Evolutionary conservation across 345 rosid genomes (phyloP), one percentile per base, ranked within the genome.

Genomic region (Turritis glabra): DNA sequence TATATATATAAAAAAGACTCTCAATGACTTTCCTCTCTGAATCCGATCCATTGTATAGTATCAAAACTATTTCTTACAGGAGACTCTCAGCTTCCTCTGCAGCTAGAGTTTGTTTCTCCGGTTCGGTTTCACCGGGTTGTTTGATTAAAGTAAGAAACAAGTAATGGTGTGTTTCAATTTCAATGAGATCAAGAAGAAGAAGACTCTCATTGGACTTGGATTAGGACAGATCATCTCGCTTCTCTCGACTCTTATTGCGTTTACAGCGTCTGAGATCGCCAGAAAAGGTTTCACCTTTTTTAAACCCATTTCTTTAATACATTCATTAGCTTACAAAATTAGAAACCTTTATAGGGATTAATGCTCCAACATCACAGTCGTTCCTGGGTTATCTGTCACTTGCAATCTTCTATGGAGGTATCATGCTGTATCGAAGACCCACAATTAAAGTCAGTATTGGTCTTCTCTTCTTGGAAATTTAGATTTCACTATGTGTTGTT

Each of bases 141-240:
- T 22, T 51, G 29, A 17, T 8, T 7, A 10, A 67, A 47, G 69
- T 12, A 47, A 23, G 66, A 14, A 41, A 22, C 19, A 25, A 65
- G 25, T 11, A 23, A 89, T 72, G 83, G 3, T 64, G 57, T 19
- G 50, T 67, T 48, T 75, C 26, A 77, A 2, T 58, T 84, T 75
- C n/a, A 80, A 75, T 21, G 80, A 85, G 56, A 81, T 84, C 40
- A 82, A 81, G 70, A 83, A 80, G 1, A 84, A 80, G 80, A 89
- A 84, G 77, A 91, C 84, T 32, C 66, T 87, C 69, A 46, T 82
- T 52, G 97, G 85, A 66, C 97, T 89, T 81, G 94, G 81, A 12
- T 71, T 91, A 71, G 97, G 97, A 12, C 97, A 91, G 71, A 85
- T 86, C 77, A 80, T 91, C 43, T 91, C 97, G 1, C 84, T 91